Conservation (phyloP, 2,329 filamentous ascomycete genomes). For the Aspergillus awamori region DNA sequence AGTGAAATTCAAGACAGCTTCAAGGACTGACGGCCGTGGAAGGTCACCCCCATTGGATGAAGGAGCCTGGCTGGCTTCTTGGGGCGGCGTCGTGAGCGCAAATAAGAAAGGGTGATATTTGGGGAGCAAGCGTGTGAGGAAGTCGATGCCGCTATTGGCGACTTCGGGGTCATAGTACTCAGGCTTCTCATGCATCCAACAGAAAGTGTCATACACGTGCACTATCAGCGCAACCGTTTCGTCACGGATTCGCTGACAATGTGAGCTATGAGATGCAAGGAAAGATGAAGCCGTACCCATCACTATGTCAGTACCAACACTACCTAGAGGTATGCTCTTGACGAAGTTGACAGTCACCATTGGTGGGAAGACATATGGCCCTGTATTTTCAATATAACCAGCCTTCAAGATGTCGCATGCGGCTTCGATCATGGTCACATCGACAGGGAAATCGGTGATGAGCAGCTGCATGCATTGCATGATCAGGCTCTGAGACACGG, state of each 20-base stretch:
- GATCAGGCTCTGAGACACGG: conserved; percentile 37
- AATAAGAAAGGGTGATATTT: conserved; percentile 47
- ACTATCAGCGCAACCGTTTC: conserved; percentile 41
- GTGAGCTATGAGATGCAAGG: conserved; percentile 46
- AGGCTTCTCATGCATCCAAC: conserved; percentile 39
- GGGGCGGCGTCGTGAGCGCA: conserved; percentile 32
- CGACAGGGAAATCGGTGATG: conserved; percentile 43
- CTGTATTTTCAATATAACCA: conserved; percentile 48
- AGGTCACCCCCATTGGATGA: conserved; percentile 4
- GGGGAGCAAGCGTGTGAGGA: conserved; percentile 45
- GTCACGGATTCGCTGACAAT: conserved; percentile 37
- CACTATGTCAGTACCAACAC: conserved; percentile 45
- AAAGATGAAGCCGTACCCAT: conserved; percentile 52
- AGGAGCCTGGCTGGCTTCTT: conserved; percentile 11
- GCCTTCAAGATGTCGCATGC: conserved; percentile 51
- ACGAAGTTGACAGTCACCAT: conserved; percentile 47
- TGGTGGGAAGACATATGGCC: conserved; percentile 48
- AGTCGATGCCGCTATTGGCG: conserved; percentile 50
- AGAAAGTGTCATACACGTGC: conserved; percentile 44
- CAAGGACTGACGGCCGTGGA: conserved; percentile 33
- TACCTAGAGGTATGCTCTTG: conserved; percentile 42
- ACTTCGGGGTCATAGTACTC: conserved; percentile 45
- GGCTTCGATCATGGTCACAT: conserved; percentile 48
- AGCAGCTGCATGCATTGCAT: conserved; percentile 46
- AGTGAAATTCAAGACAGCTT: conserved; percentile 44